Percentiles rank a stretch among this genome's conserved stretches.
These are phyloP conservation scores for Syzygium aromaticum DNA, from an alignment of 345 rosid species.

Conservation along the genomic window DNA sequence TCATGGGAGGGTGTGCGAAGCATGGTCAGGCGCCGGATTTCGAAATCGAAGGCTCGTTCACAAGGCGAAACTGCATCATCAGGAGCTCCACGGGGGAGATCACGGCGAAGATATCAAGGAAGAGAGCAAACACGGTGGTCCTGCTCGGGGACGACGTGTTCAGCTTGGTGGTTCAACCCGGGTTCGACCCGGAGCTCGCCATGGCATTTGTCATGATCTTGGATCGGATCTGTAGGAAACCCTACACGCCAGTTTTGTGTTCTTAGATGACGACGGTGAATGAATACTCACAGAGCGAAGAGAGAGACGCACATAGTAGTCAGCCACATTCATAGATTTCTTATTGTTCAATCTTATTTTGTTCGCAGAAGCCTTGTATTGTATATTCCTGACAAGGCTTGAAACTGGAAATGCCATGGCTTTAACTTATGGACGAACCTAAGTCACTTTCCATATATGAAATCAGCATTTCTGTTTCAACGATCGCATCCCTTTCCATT, in stretches of 20 bases:
- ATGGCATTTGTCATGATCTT: slow-evolving; percentile 38
- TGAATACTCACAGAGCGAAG: background rate
- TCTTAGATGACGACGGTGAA: slow-evolving; percentile 4
- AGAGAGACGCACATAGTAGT: slow-evolving; percentile 2
- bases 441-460: background rate
- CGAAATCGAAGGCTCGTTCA: slow-evolving; percentile 29
- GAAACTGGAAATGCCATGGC: background rate
- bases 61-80: slow-evolving; percentile 24
- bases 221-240: slow-evolving; percentile 35
- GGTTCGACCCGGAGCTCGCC: slow-evolving; percentile 23
- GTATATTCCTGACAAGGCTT: background rate
- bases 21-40: slow-evolving; percentile 19
- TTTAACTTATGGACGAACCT: background rate
- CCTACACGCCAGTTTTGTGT: slow-evolving; percentile 26
- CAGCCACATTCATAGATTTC: background rate
- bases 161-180: slow-evolving; percentile 33
- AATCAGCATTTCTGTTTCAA: background rate
- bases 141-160: slow-evolving; percentile 38
- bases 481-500: background rate
- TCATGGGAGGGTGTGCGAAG: slow-evolving; percentile 10
- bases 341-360: background rate
- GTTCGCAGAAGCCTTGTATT: background rate
- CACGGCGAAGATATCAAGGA: slow-evolving; percentile 17
- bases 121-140: slow-evolving; percentile 25
- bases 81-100: slow-evolving; percentile 7